Percentiles rank a stretch among this genome's conserved stretches.
Evolutionary conservation across 1,284 basidiomycete genomes (phyloP).

Genomic region (Trichosporon asahii): DNA sequence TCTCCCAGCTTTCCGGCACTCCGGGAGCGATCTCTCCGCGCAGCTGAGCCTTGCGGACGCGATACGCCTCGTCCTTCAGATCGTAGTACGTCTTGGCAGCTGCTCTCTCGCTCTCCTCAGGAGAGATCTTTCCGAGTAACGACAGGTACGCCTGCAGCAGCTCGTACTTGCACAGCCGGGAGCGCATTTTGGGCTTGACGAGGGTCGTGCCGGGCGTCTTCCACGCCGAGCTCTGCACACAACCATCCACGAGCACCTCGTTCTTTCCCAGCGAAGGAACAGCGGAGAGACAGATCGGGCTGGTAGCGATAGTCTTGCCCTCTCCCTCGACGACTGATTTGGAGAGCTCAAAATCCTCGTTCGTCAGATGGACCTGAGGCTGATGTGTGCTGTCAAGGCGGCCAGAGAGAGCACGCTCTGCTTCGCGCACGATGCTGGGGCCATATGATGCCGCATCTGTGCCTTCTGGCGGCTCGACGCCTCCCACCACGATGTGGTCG

Average conservation of each 20-base stretch:
- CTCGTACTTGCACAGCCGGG: slow-evolving; percentile 42
- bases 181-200: slow-evolving; percentile 31
- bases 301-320: slow-evolving; percentile 57
- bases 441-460: slow-evolving; percentile 49
- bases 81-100: slow-evolving; percentile 47
- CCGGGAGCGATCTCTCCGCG: slow-evolving; percentile 46
- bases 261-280: slow-evolving; percentile 58
- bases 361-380: slow-evolving; percentile 55
- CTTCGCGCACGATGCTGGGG: slow-evolving; percentile 62
- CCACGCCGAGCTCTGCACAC: slow-evolving; percentile 32
- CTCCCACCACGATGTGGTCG: slow-evolving; percentile 65
- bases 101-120: not conserved
- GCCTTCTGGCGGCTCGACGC: slow-evolving; percentile 53
- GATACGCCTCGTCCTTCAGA: slow-evolving; percentile 55
- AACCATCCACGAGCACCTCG: slow-evolving; percentile 50
- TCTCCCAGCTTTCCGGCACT: slow-evolving; percentile 12
- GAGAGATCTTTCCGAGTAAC: slow-evolving; percentile 13
- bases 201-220: slow-evolving; percentile 32
- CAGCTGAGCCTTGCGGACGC: slow-evolving; percentile 56
- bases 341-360: slow-evolving; percentile 41
- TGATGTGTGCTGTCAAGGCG: slow-evolving; percentile 47
- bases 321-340: slow-evolving; percentile 16
- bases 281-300: slow-evolving; percentile 22
- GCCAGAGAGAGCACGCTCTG: slow-evolving; percentile 57
- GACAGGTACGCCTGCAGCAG: slow-evolving; percentile 54